Base-by-base conservation (phyloP, 805 yeast species). In the Naumovozyma castellii region DNA sequence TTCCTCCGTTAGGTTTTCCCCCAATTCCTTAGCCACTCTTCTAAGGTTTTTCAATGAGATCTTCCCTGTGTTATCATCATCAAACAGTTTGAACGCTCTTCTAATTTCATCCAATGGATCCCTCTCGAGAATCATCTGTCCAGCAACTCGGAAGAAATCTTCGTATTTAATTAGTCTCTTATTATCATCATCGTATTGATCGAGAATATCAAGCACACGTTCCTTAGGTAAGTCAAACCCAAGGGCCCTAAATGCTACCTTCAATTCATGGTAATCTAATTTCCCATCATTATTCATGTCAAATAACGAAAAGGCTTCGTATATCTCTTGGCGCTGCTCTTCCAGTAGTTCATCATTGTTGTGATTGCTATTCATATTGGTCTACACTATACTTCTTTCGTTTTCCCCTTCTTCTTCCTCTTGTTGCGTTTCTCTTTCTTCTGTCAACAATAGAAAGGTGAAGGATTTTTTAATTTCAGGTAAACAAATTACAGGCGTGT, bases 81-180 rank as follows among this genome's bases (percentile, higher is more conserved):
- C 97, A 62, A 88, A 88, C 22, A 88, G 67, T 52, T 75, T 76
- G 66, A 92, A 92, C 0, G 98, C 97, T 37, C 97, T 68, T 43
- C 76, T 73, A 15, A 92, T 82, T 57, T 92, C 99, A 36, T 90
- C 97, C 42, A 84, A 59, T 3, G 98, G 98, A 57, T 92, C 97
- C 53, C 97, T 71, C 39, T 82, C 79, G 13, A 83, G 65, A n/a
- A 92, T 83, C 63, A 75, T 79, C 42, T 78, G 83, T 1, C 94
- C 88, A 64, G 85, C 86, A 65, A 60, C 36, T 28, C 49, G 74
- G 57, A 75, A 81, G 61, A 90, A 90, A 51, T 83, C 88, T 37
- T 84, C 94, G 53, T 80, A 84, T 30, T 78, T 74, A 53, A 90
- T 81, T 48, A 79, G 67, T 40, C 76, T 77, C 20, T 80, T 70